Conservation (phyloP, 768 basidiomycete species). For the Stropharia rugosoannulata region DNA sequence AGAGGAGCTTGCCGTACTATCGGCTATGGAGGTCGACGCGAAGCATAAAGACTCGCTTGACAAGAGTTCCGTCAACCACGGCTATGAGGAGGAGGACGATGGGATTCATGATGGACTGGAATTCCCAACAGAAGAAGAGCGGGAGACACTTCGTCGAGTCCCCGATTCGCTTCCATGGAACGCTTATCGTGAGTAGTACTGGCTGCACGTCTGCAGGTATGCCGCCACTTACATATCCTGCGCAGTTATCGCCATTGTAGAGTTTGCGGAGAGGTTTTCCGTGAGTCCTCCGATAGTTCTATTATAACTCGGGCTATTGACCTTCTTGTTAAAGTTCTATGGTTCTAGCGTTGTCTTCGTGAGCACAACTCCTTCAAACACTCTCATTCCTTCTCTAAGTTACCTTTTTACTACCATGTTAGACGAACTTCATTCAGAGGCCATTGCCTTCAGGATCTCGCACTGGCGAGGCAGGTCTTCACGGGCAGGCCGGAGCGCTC, state of each 20-base stretch:
- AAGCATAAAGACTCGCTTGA: constrained; percentile 8
- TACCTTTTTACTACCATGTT: not conserved
- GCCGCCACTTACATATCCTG: too few species aligned
- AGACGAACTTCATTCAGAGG: constrained; percentile 79
- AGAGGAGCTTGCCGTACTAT: not conserved
- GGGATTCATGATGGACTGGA: constrained; percentile 51
- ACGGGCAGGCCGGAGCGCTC: constrained; percentile 67
- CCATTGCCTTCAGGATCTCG: constrained; percentile 61
- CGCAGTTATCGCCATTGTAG: constrained; percentile 63
- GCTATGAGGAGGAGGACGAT: constrained; percentile 21
- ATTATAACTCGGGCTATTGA: not conserved
- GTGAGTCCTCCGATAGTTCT: constrained; percentile 28
- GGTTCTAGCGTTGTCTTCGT: constrained; percentile 52
- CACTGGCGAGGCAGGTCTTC: constrained; percentile 57
- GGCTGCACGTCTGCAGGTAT: too few species aligned
- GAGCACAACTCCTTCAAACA: constrained; percentile 7
- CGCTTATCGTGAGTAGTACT: constrained; percentile 42
- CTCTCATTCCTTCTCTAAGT: not conserved
- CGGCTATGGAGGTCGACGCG: not conserved
- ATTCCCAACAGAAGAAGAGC: constrained; percentile 66
- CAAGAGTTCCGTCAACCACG: constrained; percentile 7
- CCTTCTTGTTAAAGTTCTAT: constrained; percentile 32
- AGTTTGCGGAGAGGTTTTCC: constrained; percentile 76
- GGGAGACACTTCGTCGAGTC: constrained; percentile 55
- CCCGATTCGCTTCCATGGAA: constrained; percentile 59